Conservation (phyloP, 352 stramenopile species). For the Plasmopara muralis region DNA sequence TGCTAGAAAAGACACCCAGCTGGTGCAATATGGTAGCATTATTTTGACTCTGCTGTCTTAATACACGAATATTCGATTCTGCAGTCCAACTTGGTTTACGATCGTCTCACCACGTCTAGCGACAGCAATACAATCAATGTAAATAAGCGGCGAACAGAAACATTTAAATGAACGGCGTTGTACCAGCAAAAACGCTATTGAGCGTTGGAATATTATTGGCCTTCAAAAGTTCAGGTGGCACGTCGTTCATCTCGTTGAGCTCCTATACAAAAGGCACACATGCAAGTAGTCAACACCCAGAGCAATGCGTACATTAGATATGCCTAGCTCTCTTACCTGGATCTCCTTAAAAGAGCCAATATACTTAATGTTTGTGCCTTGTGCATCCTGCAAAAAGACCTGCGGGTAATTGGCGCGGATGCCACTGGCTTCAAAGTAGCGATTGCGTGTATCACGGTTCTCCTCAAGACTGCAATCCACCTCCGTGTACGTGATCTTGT, state of each 20-base stretch:
- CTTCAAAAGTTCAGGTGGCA: conserved; percentile 65
- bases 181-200: conserved; percentile 66
- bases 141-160: conserved; percentile 9
- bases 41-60: conserved; percentile 7
- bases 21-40: conserved; percentile 6
- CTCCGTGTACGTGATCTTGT: conserved; percentile 63
- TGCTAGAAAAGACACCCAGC: conserved; percentile 3
- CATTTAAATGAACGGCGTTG: background rate
- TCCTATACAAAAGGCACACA: conserved; percentile 31
- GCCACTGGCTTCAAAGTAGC: conserved; percentile 70
- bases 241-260: conserved; percentile 78
- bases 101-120: conserved; percentile 30
- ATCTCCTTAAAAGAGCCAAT: conserved; percentile 79
- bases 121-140: conserved; percentile 17
- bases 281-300: conserved; percentile 5
- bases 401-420: conserved; percentile 83
- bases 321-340: conserved; percentile 34
- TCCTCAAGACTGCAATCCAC: conserved; percentile 78
- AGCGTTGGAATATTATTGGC: conserved; percentile 75
- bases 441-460: conserved; percentile 65
- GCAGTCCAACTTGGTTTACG: conserved; percentile 14
- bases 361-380: conserved; percentile 42
- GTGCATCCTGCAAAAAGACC: conserved; percentile 67
- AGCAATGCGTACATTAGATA: conserved; percentile 3
- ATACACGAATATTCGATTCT: conserved; percentile 4